phyloP scores from a whole-genome alignment of 805 yeast genomes.

The Gaillardinia entomophila region DNA sequence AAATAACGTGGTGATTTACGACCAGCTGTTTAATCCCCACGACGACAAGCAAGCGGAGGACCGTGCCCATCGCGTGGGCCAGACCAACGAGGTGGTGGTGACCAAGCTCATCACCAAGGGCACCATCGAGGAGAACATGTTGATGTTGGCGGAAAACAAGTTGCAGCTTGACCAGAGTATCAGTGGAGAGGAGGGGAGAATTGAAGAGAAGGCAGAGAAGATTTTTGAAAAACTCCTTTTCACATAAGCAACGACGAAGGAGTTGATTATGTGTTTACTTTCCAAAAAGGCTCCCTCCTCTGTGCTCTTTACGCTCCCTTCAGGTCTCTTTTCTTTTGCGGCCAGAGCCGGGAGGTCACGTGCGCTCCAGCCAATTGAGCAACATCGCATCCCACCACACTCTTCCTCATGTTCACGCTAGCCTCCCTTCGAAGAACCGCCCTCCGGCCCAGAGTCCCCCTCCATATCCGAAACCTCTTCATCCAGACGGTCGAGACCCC shows the following conservation, averaged over 20 bases:
- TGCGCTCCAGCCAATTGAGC: too few species aligned
- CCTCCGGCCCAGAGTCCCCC: too few species aligned
- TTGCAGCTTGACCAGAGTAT: constrained; percentile 74
- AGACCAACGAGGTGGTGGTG: constrained; percentile 76
- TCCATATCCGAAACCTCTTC: constrained; percentile 30
- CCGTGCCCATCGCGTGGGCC: constrained; percentile 97
- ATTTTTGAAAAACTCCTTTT: constrained; percentile 47
- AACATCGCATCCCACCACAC: too few species aligned
- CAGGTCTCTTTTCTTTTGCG: too few species aligned
- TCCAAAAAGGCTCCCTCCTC: too few species aligned
- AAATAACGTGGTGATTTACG: constrained; percentile 84
- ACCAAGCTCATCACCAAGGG: constrained; percentile 64
- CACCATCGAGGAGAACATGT: constrained; percentile 86
- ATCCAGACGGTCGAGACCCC: constrained; percentile 86
- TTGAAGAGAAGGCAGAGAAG: constrained; percentile 49
- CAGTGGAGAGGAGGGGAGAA: constrained; percentile 39
- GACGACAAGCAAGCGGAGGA: constrained; percentile 99
- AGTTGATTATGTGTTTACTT: too few species aligned
- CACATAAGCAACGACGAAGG: too few species aligned
- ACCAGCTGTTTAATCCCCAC: constrained; percentile 95
- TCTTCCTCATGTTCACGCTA: too few species aligned
- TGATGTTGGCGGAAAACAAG: constrained; percentile 82
- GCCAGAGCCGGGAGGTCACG: too few species aligned
- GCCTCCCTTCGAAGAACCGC: too few species aligned
- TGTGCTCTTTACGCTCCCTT: too few species aligned